Conservation (phyloP, 2,329 filamentous ascomycete genomes). For the Chalaropsis ovoidea region DNA sequence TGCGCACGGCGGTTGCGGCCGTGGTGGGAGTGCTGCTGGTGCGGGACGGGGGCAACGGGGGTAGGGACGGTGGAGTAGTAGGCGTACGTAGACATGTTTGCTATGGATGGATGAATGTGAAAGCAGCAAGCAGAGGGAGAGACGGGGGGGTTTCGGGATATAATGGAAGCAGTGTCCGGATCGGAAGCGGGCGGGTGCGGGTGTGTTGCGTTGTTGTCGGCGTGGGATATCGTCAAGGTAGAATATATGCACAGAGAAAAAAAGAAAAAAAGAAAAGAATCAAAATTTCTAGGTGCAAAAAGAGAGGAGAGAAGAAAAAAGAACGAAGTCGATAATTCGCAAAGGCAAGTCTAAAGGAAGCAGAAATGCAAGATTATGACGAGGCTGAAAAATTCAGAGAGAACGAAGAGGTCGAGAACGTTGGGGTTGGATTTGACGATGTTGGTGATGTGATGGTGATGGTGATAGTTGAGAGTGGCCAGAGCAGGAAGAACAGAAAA, state of each 20-base stretch:
- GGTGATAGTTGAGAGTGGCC: constrained; percentile 17
- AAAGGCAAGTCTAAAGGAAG: background rate
- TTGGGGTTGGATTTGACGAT: background rate
- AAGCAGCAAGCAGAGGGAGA: no score
- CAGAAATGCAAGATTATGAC: constrained; percentile 8
- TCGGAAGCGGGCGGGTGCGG: background rate
- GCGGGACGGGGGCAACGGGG: constrained; percentile 35
- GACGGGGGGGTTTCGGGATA: background rate
- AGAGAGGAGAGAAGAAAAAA: constrained; percentile 10
- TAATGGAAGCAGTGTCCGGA: no score
- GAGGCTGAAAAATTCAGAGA: background rate
- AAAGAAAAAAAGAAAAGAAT: background rate
- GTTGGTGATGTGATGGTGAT: constrained; percentile 2
- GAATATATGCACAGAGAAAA: constrained; percentile 12
- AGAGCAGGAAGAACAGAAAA: constrained; percentile 11
- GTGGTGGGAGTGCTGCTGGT: constrained; percentile 65
- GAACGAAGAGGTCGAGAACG: no score
- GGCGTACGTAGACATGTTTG: constrained; percentile 52
- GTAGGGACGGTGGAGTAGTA: constrained; percentile 51
- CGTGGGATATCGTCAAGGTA: background rate
- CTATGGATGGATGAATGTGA: constrained; percentile 30
- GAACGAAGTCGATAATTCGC: background rate
- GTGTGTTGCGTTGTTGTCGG: background rate
- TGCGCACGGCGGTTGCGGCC: constrained; percentile 76
- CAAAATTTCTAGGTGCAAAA: constrained; percentile 4